Base-by-base conservation (phyloP, 2,329 filamentous ascomycete genomes). In the Penicillium sp. region DNA sequence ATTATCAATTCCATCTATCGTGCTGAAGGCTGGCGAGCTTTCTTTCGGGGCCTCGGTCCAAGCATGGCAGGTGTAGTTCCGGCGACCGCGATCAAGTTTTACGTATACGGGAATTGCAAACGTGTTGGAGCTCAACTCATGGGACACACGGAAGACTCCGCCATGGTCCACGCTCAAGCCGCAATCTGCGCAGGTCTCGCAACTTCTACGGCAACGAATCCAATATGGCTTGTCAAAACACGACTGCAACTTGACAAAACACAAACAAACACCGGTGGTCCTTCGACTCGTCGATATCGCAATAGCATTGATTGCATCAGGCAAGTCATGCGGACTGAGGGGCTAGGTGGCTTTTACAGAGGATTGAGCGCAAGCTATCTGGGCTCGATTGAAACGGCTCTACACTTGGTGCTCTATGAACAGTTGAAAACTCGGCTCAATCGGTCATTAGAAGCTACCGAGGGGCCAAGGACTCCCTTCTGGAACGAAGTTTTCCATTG, bases 261-360 rank as follows among this genome's bases (percentile, higher is more conserved):
- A 33, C 66, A 69, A 59, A 67, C 61, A 59, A 68, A 59, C 35
- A 66, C 58, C 19, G 69, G 61, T 38, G 67, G 53, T 64, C 4
- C 25, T 41, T 49, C 52, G 5, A 49, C 31, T 19, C 75, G 55
- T 66, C 78, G 49, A 78, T 79, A 66, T 74, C 78, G 55, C 50
- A 71, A 73, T 91, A 44, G 93, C 91, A 57, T 96, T 89, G 3
- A 91, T 87, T 50, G 70, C 29, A 53, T 68, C 31, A 84, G 81
- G 48, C 86, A 91, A 17, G 96, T 97, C 60, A 89, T 91, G 85
- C 82, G 79, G 52, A 86, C 96, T 67, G 93, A 97, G 75, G 93
- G 93, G 2, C 71, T 96, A 42, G 83, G 86, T 51, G 93, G 93
- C 58, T 84, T 97, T 81, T 97, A 97, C 73, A 85, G 92, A 73